A percentile compares a stretch with the other conserved stretches of the same genome.
Conservation (phyloP, 2,329 filamentous ascomycete genomes). For the Aspergillus brasiliensis region DNA sequence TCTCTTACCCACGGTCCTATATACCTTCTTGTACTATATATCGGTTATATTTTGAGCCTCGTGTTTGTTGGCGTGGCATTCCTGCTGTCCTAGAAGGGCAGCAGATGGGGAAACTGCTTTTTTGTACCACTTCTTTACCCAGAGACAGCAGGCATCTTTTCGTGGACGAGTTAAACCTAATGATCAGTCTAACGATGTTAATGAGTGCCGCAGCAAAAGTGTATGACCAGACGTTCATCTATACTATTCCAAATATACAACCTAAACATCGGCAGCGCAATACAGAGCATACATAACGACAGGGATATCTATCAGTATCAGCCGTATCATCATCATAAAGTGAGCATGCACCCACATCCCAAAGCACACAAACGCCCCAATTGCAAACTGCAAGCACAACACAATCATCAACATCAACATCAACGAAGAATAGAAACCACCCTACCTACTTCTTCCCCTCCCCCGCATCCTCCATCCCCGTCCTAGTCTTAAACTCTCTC, state of each 20-base stretch:
- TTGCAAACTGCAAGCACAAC: not conserved
- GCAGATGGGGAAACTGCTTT: not conserved
- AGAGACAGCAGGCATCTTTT: not conserved
- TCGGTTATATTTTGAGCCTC: conserved; percentile 5
- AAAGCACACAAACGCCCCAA: not conserved
- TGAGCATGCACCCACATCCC: not conserved
- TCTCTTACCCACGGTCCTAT: not conserved
- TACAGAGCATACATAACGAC: not conserved
- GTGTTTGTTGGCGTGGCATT: conserved; percentile 15
- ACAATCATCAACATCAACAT: not conserved
- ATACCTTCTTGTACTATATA: conserved; percentile 24
- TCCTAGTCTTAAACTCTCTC: conserved; percentile 76
- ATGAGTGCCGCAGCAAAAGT: not conserved
- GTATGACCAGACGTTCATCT: not conserved
- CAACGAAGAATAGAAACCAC: not conserved
- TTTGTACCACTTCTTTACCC: not conserved
- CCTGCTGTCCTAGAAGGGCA: conserved; percentile 4
- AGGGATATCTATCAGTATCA: not conserved
- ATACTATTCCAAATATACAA: not conserved
- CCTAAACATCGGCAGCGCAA: not conserved
- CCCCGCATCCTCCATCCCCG: conserved; percentile 43
- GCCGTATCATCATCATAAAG: conserved; percentile 1
- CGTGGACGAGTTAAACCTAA: conserved; percentile 2
- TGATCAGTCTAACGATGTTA: conserved; percentile 5
- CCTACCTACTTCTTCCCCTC: conserved; percentile 16